Percentiles rank a stretch among this genome's conserved stretches.
These are phyloP conservation scores for Albugo candida DNA, from an alignment of 352 stramenopile species.

Conservation along the genomic window DNA sequence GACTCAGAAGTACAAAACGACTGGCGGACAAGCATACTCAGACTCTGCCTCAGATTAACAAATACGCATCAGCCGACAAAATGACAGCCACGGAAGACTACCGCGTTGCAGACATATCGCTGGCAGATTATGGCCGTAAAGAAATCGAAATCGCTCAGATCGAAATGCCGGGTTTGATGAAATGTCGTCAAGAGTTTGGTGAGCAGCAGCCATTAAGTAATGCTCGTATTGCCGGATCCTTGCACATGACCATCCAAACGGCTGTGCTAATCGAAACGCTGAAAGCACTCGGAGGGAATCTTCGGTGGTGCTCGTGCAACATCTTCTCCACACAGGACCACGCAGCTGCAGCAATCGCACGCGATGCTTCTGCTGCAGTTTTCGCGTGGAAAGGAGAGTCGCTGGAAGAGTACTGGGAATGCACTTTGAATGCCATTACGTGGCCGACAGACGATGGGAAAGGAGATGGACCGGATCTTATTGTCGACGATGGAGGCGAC, in stretches of 20 bases:
- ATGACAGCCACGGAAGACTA: constrained; percentile 21
- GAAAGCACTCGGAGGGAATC: constrained; percentile 89
- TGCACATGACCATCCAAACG: constrained; percentile 99
- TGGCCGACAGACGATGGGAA: constrained; percentile 94
- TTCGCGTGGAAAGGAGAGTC: constrained; percentile 99
- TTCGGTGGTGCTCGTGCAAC: constrained; percentile 98
- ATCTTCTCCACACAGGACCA: constrained; percentile 99
- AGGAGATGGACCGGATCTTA: constrained; percentile 92
- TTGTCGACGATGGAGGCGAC: constrained; percentile 97
- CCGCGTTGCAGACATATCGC: constrained; percentile 92
- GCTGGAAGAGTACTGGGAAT: constrained; percentile 98
- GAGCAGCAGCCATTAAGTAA: constrained; percentile 72
- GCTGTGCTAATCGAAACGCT: constrained; percentile 98
- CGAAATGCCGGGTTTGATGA: constrained; percentile 98
- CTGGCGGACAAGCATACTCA: too few species aligned
- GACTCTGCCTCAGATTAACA: too few species aligned
- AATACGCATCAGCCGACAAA: too few species aligned
- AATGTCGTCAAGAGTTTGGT: constrained; percentile 86
- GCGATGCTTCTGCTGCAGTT: constrained; percentile 88
- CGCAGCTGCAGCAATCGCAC: constrained; percentile 91
- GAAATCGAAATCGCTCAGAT: constrained; percentile 97
- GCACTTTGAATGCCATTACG: constrained; percentile 94
- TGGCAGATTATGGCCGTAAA: constrained; percentile 96
- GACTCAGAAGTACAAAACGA: too few species aligned
- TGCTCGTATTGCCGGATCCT: constrained; percentile 87